phyloP scores from a whole-genome alignment of 345 rosid species.

The Citrus inodora region DNA sequence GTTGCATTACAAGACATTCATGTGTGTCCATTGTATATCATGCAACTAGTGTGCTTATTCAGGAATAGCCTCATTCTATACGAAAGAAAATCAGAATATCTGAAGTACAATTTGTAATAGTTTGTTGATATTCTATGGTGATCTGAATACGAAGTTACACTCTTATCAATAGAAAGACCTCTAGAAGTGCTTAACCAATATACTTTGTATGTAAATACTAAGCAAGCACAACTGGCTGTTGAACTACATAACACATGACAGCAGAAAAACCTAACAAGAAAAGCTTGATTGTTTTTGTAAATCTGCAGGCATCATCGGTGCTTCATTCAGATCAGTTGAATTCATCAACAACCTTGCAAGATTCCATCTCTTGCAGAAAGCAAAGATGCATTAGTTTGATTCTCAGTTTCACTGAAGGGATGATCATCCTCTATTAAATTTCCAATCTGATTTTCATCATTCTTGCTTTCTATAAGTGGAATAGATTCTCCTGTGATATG shows the following conservation, averaged over 20 bases:
- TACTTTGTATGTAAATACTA: neutral
- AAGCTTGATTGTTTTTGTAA: neutral
- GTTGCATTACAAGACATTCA: neutral
- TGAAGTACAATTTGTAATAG: neutral
- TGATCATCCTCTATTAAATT: conserved; percentile 35
- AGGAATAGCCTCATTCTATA: no score
- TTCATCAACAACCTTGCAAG: conserved; percentile 30
- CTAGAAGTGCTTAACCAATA: neutral
- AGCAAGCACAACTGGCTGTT: neutral
- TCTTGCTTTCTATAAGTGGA: conserved; percentile 34
- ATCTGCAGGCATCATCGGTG: neutral
- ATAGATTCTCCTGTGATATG: conserved; percentile 27
- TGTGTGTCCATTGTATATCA: conserved; percentile 5
- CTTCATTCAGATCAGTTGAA: neutral
- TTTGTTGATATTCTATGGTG: neutral
- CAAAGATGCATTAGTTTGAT: conserved; percentile 30
- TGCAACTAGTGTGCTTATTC: neutral
- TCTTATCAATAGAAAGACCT: neutral
- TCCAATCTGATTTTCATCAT: conserved; percentile 13
- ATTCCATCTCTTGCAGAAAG: conserved; percentile 30
- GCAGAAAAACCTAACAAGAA: neutral
- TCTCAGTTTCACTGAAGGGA: conserved; percentile 38
- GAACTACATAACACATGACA: neutral
- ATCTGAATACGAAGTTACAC: neutral
- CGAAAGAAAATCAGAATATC: no score